Evolutionary conservation across 2,329 filamentous ascomycete species (phyloP).

Genomic region (Thermothelomyces thermophilus): DNA sequence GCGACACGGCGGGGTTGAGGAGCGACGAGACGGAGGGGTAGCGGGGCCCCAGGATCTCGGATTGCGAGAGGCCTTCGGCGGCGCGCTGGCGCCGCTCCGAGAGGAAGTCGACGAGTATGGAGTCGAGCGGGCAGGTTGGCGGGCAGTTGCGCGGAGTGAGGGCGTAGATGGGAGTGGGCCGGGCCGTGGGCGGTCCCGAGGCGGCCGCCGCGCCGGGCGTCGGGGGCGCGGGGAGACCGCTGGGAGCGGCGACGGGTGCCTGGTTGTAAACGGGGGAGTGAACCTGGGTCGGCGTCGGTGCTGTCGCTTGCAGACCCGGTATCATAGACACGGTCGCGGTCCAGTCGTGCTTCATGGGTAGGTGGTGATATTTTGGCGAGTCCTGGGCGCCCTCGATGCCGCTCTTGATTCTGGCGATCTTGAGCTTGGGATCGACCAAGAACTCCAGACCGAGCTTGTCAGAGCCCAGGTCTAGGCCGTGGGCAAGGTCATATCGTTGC

Average conservation of each 20-base stretch:
- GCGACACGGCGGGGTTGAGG: slow-evolving; percentile 60
- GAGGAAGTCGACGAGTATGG: slow-evolving; percentile 73
- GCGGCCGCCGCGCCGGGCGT: background rate
- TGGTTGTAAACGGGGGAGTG: slow-evolving; percentile 3
- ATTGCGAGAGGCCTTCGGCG: slow-evolving; percentile 55
- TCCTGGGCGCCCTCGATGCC: slow-evolving; percentile 44
- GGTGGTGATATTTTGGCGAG: slow-evolving; percentile 37
- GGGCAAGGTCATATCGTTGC: slow-evolving; percentile 44
- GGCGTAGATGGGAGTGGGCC: slow-evolving; percentile 12
- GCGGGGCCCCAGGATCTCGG: slow-evolving; percentile 65
- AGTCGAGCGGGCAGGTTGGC: slow-evolving; percentile 71
- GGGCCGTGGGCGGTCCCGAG: background rate
- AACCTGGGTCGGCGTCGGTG: background rate
- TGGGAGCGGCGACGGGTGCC: background rate
- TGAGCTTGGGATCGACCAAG: slow-evolving; percentile 56
- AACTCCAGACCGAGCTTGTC: slow-evolving; percentile 70
- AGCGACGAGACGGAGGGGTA: slow-evolving; percentile 77
- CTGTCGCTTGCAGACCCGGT: slow-evolving; percentile 1
- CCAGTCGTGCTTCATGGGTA: slow-evolving; percentile 48
- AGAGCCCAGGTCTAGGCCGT: slow-evolving; percentile 53
- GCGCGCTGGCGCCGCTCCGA: slow-evolving; percentile 60
- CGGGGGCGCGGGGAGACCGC: background rate
- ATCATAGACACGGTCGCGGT: slow-evolving; percentile 24
- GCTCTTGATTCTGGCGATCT: slow-evolving; percentile 46
- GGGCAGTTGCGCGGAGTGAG: slow-evolving; percentile 51